Base-by-base conservation (phyloP, 371 early-diverging fungal species). In the Lichtheimia hyalospora region DNA sequence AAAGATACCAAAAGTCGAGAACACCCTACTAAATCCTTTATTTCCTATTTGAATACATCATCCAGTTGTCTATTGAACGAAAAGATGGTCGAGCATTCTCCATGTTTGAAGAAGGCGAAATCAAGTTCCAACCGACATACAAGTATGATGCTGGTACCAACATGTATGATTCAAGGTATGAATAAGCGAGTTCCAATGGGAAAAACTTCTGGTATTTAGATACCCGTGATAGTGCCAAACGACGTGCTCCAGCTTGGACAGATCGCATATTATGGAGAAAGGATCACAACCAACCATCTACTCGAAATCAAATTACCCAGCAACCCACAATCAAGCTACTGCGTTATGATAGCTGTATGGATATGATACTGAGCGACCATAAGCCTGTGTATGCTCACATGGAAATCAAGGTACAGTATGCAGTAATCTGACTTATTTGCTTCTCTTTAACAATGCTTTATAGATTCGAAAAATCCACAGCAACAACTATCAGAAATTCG, bases 51-150 rank as follows among this genome's bases (percentile, higher is more conserved):
- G 16, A 3, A 27, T 27, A 3, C 7, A 4, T 27, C n/a, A 34
- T 34, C 46, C 2, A 69, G 59, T 55, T 79, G 40, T 55, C 60
- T 2, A 79, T 79, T 58, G 63, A 79, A 62, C 61, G 71, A 62
- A 49, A 66, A 70, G 77, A 84, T 68, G 52, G 77, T 40, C 57
- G 80, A 44, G 69, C 80, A 3, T 98, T 98, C 68, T 81, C 70
- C 3, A 90, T 85, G 34, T 98, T 90, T 70, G 76, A 80, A 15
- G 98, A 98, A 74, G 92, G 88, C 0, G 70, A 69, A 0, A 85
- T 97, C 24, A 65, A 62, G 0, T 98, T 98, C 69, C 66, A 71
- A 8, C 99, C 99, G 1, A 98, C 98, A 0, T 98, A 98, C 81
- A 96, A 96, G 68, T 97, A 87, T 68, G 92, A 94, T 66, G 79